These are phyloP conservation scores for Usnea hakonensis DNA, from an alignment of 495 filamentous ascomycete genomes.

Conservation along the genomic window DNA sequence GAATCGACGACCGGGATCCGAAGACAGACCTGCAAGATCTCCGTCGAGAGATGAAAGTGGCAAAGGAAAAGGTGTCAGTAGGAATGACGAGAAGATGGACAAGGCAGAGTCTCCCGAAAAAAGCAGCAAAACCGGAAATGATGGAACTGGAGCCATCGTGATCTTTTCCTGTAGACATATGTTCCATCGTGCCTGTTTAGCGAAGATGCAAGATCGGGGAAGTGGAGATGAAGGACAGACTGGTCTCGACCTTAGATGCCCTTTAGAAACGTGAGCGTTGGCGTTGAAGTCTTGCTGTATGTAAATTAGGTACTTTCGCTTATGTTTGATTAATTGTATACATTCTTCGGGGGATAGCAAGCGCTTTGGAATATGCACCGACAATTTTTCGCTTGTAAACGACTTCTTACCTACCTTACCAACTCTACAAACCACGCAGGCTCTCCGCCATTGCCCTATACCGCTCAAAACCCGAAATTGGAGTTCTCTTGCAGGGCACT, in stretches of 20 bases:
- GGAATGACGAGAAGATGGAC: constrained; percentile 8
- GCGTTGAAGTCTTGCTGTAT: background rate
- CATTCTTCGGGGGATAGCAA: background rate
- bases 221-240: constrained; percentile 9
- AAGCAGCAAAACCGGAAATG: background rate
- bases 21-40: background rate
- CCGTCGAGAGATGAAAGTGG: constrained; percentile 3
- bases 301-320: background rate
- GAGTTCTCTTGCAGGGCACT: no score
- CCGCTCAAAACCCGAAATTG: no score
- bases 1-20: background rate
- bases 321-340: background rate
- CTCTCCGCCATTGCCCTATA: no score
- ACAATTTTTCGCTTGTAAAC: no score
- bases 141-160: constrained; percentile 32
- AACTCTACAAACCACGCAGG: no score
- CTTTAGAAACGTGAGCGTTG: constrained; percentile 32
- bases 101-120: background rate
- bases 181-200: constrained; percentile 44
- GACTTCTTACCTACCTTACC: no score
- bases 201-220: constrained; percentile 24
- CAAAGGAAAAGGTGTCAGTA: constrained; percentile 16
- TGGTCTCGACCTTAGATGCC: constrained; percentile 34
- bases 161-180: constrained; percentile 51
- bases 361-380: background rate